These are phyloP conservation scores for Gremmenia infestans DNA, from an alignment of 2,329 filamentous ascomycete genomes.

Conservation along the genomic window DNA sequence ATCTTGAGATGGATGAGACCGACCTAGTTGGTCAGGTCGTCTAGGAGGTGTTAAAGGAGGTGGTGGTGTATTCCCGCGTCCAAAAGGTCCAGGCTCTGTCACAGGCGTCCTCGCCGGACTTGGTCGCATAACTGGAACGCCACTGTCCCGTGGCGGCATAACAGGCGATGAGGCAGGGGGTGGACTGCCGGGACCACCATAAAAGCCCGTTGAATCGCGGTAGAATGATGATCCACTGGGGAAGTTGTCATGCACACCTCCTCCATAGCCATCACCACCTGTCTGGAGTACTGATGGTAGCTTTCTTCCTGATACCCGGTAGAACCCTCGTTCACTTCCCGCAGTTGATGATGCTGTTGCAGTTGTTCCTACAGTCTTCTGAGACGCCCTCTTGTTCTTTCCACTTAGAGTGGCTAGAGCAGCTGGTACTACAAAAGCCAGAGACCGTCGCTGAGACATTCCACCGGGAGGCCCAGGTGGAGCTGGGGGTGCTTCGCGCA, in stretches of 20 bases:
- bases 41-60: conserved; percentile 17
- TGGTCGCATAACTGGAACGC: conserved; percentile 56
- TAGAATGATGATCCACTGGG: conserved; percentile 49
- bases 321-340: conserved; percentile 53
- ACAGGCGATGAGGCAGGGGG: conserved; percentile 32
- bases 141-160: conserved; percentile 40
- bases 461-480: conserved; percentile 17
- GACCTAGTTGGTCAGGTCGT: conserved; percentile 33
- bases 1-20: conserved; percentile 40
- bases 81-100: conserved; percentile 48
- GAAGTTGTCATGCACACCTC: conserved; percentile 35
- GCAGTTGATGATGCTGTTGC: conserved; percentile 28
- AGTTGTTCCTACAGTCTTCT: conserved; percentile 28
- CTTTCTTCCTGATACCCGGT: conserved; percentile 61
- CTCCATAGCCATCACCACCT: conserved; percentile 60
- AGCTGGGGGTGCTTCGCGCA: conserved; percentile 22
- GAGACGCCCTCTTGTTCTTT: conserved; percentile 32
- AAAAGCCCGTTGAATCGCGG: conserved; percentile 46
- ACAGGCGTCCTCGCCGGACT: conserved; percentile 61
- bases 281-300: conserved; percentile 56
- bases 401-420: conserved; percentile 43
- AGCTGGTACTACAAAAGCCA: conserved; percentile 43
- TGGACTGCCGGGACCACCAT: conserved; percentile 25
- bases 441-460: conserved; percentile 45
- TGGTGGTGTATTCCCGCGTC: conserved; percentile 17